A percentile compares a stretch with the other conserved stretches of the same genome.
phyloP scores from a whole-genome alignment of 306 rosid species.

The Vicia sativa region DNA sequence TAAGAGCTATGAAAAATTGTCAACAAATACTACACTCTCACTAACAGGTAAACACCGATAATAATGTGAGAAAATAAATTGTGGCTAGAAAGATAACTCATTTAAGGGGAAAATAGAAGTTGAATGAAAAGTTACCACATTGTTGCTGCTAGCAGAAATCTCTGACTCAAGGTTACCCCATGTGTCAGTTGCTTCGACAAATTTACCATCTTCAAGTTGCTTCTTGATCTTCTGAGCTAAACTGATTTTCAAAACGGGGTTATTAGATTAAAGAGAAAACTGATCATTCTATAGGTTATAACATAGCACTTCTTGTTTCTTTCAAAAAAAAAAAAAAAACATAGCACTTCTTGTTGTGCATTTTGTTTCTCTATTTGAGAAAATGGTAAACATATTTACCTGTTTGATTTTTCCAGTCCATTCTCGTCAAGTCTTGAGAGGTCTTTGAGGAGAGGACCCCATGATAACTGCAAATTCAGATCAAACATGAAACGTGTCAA shows the following conservation, averaged over 20 bases:
- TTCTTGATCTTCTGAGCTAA: slow-evolving; percentile 65
- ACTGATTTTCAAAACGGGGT: slow-evolving; percentile 49
- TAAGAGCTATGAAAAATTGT: neutral
- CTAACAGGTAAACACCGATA: neutral
- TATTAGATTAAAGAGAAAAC: slow-evolving; percentile 33
- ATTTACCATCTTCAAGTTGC: slow-evolving; percentile 58
- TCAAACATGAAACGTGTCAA: slow-evolving; percentile 4
- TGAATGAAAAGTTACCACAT: slow-evolving; percentile 57
- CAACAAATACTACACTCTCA: neutral
- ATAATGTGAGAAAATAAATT: neutral
- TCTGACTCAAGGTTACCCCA: slow-evolving; percentile 63
- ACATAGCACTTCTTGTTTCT: neutral
- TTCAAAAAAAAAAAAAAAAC: no score
- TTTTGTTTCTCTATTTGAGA: slow-evolving; percentile 24
- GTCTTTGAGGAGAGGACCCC: slow-evolving; percentile 97
- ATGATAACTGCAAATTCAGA: slow-evolving; percentile 58
- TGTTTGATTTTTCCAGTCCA: slow-evolving; percentile 61
- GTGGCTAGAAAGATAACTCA: slow-evolving; percentile 21
- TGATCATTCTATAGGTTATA: neutral
- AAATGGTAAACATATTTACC: slow-evolving; percentile 44
- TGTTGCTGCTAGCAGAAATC: slow-evolving; percentile 49
- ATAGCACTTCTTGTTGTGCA: neutral
- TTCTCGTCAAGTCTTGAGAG: slow-evolving; percentile 71
- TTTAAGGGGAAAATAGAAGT: neutral
- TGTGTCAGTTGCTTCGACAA: slow-evolving; percentile 58